Base-by-base conservation (phyloP, 2,329 filamentous ascomycete species). In the Hawksworthiomyces lignivorus region DNA sequence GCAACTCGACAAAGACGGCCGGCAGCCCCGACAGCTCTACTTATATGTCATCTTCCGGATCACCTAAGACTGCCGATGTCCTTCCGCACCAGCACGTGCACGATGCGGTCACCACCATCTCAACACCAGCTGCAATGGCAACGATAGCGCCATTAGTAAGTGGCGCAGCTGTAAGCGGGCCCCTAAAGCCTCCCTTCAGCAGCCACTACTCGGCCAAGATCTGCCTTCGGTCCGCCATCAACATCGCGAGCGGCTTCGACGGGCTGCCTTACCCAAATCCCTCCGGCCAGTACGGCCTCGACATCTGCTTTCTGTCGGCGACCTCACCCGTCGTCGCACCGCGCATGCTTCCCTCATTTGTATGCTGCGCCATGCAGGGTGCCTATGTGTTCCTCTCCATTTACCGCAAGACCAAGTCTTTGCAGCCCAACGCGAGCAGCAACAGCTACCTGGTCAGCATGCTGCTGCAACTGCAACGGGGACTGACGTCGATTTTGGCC, bases 211-310 rank as follows among this genome's bases (percentile, higher is more conserved):
- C 69, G 12, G 63, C 69, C 18, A 68, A 68, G 49, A 62, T 72
- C 45, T 72, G 69, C 50, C 57, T 73, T 24, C 67, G 64, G 35
- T 64, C 69, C 7, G 68, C 69, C 3, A 59, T 73, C 32, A 67
- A 62, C 46, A 72, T 73, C 41, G 64, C 69, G 2, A 52, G 58
- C 38, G 62, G 63, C 11, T 72, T 72, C 39, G 60, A 67, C 47
- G 55, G 58, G 10, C 51, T 73, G 26, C 68, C 70, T 1, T 70
- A 66, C 41, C 69, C 70, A 12, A 64, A 64, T 39, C 61, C 65
- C 50, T 63, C 54, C 19, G 52, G 61, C 17, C 55, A 59, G 43
- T 49, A 55, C 5, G 55, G 54, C n/a, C 57, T 59, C 24, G 51
- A 57, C 12, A 21, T 49, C 4, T 57, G 52, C 31, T 63, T 57